Evolutionary conservation across 2,329 filamentous ascomycete species (phyloP).

Genomic region (Parascedosporium putredinis): DNA sequence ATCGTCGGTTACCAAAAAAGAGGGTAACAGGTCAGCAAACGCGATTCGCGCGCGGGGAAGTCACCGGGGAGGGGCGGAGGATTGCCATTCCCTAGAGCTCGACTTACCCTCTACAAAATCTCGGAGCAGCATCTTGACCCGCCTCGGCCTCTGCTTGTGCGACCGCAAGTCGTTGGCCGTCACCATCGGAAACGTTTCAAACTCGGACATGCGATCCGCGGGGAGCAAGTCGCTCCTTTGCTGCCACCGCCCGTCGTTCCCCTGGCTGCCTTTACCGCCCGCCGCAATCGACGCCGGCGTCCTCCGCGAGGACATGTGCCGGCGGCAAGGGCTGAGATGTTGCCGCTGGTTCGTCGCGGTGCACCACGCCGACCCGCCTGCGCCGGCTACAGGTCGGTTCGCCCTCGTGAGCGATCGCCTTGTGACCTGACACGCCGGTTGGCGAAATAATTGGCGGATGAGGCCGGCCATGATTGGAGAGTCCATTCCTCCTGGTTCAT

Average conservation of each 20-base stretch:
- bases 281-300: neutral
- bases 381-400: slow-evolving; percentile 12
- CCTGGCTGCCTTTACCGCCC: slow-evolving; percentile 18
- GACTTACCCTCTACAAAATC: slow-evolving; percentile 86
- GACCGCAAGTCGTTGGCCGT: slow-evolving; percentile 68
- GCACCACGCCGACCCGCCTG: slow-evolving; percentile 3
- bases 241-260: slow-evolving; percentile 70
- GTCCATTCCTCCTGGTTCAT: slow-evolving; percentile 51
- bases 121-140: slow-evolving; percentile 92
- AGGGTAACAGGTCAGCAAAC: no score
- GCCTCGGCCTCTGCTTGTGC: slow-evolving; percentile 64
- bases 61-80: no score
- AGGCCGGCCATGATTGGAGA: slow-evolving; percentile 67
- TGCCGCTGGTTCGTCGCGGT: neutral
- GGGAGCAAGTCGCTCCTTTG: slow-evolving; percentile 69
- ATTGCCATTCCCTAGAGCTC: no score
- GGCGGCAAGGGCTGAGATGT: neutral
- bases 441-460: slow-evolving; percentile 76
- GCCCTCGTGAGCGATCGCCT: slow-evolving; percentile 19
- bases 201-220: slow-evolving; percentile 69
- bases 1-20: no score
- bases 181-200: slow-evolving; percentile 71
- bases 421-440: slow-evolving; percentile 43
- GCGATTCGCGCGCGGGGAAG: no score
- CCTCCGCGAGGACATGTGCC: slow-evolving; percentile 7